Evolutionary conservation across 352 stramenopile species (phyloP).

Genomic region (Pythium coloratum): DNA sequence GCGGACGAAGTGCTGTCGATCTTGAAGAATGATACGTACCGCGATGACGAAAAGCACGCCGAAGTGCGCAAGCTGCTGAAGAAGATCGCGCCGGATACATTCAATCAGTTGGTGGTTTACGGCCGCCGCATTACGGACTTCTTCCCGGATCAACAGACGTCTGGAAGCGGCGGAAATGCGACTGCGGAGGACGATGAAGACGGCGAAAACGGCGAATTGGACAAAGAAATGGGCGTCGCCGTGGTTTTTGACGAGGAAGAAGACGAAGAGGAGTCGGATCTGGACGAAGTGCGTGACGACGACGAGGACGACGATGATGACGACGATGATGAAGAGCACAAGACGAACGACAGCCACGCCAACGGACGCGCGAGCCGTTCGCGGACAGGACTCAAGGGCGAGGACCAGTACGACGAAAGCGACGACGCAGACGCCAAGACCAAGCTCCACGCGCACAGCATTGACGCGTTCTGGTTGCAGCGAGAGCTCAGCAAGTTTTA

Average conservation of each 20-base stretch:
- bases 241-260: constrained; percentile 98
- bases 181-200: constrained; percentile 32
- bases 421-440: constrained; percentile 69
- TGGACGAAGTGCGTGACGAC: constrained; percentile 87
- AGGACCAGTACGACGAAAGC: constrained; percentile 49
- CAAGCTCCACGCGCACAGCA: constrained; percentile 93
- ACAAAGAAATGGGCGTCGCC: constrained; percentile 98
- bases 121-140: constrained; percentile 91
- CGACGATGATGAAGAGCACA: constrained; percentile 39
- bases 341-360: neutral
- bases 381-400: constrained; percentile 75
- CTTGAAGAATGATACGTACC: constrained; percentile 90
- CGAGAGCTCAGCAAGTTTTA: constrained; percentile 95
- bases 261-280: constrained; percentile 93
- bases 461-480: constrained; percentile 99
- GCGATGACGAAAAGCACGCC: constrained; percentile 79
- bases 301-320: constrained; percentile 60
- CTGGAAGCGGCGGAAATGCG: constrained; percentile 23
- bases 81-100: constrained; percentile 62
- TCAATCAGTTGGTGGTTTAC: constrained; percentile 83
- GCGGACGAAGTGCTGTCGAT: constrained; percentile 92
- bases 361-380: constrained; percentile 20
- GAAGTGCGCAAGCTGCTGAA: constrained; percentile 89
- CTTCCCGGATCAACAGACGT: constrained; percentile 32
- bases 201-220: constrained; percentile 73